Base-by-base conservation (phyloP, 345 rosid species). In the Psidium friedrichsthalianum region DNA sequence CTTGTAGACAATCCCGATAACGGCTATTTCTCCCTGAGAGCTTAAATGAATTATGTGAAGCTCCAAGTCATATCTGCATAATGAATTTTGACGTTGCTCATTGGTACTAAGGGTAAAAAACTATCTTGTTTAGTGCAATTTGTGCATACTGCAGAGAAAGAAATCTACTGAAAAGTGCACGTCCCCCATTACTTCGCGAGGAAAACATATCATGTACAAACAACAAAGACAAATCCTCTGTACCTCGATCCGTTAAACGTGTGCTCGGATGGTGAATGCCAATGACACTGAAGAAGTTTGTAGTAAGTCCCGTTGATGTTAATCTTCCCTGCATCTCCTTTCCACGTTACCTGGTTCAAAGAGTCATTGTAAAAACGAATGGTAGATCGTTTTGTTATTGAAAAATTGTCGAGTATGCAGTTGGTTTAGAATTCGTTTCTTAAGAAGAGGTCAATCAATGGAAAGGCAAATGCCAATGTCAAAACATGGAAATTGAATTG, bases 231-330 rank as follows among this genome's bases (percentile, higher is more conserved):
- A 21, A 57, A 49, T 11, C 78, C 47, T 69, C 47, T 5, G 3
- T 64, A 92, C 98, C 92, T 92, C 51, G 92, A 64, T 74, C 95
- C 94, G 81, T 94, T 88, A 84, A 94, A 36, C 8, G 90, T 89
- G 74, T 96, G 97, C 85, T 95, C 96, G 6, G 98, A 91, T 1
- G 97, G 95, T 12, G 95, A 84, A 87, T 94, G 98, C 97, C 96
- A 95, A 76, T 95, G 97, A 29, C 92, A 93, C 25, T 95, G 95
- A 13, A 74, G 8, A 56, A 94, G 84, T 12, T 87, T 89, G 90
- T 88, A 95, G 27, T 80, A 53, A 11, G 94, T 93, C 40, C 89
- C 89, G 36, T 92, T 90, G 12, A 96, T 88, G 54, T n/a, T 89
- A 49, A 95, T 83, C 49, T 90, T 86, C 44, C 98, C 97, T 0